Conservation (phyloP, 169 alveolate species). For the Cyclospora cayetanensis region DNA sequence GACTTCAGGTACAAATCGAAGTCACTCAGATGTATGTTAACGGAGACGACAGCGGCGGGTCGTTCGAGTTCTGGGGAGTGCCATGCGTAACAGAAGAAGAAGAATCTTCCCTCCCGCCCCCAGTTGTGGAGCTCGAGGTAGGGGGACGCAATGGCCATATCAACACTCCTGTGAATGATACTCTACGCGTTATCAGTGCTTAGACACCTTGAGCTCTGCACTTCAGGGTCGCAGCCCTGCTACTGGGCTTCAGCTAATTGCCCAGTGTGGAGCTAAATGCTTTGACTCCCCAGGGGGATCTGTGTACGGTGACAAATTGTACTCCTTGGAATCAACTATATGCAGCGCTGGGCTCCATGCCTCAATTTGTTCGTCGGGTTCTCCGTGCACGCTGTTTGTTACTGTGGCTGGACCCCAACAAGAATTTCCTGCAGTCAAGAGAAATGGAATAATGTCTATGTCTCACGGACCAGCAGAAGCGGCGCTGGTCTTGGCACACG, state of each 20-base stretch:
- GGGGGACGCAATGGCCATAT: neutral
- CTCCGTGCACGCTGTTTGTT: conserved; percentile 24
- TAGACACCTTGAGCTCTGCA: neutral
- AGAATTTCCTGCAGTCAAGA: neutral
- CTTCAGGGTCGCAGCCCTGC: neutral
- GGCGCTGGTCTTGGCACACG: conserved; percentile 27
- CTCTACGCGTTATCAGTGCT: neutral
- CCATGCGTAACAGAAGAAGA: conserved; percentile 22
- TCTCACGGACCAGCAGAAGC: conserved; percentile 67
- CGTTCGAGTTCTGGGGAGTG: conserved; percentile 66
- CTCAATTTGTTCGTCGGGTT: conserved; percentile 19
- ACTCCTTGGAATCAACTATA: conserved; percentile 56
- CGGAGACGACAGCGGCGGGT: conserved; percentile 74
- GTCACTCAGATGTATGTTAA: conserved; percentile 67
- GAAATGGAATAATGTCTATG: conserved; percentile 23
- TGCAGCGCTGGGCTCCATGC: conserved; percentile 63
- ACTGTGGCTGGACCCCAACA: conserved; percentile 21
- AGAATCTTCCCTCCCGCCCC: neutral
- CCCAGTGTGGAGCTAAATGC: conserved; percentile 21
- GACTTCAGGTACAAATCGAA: conserved; percentile 54
- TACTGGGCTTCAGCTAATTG: conserved; percentile 5
- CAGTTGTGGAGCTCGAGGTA: neutral
- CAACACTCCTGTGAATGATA: neutral
- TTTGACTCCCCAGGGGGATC: neutral
- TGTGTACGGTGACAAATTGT: conserved; percentile 24